phyloP scores from a whole-genome alignment of 495 filamentous ascomycete genomes.

The Letharia lupina region DNA sequence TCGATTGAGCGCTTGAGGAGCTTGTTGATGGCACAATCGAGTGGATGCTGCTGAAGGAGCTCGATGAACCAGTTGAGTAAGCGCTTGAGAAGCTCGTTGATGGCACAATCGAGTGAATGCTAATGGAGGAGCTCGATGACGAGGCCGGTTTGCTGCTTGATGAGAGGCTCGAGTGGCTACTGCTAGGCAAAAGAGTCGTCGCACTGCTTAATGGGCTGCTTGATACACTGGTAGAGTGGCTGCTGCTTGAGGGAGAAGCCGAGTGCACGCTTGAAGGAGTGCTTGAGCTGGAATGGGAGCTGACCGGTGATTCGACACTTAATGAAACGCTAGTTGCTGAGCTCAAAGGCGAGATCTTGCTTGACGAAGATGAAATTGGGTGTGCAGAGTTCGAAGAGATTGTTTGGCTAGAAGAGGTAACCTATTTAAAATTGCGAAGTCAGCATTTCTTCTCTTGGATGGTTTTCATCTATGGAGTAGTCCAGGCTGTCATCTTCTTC shows the following conservation, averaged over 20 bases:
- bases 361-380: neutral
- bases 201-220: neutral
- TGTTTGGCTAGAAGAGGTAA: neutral
- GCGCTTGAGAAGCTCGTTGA: too few species aligned
- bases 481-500: neutral
- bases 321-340: neutral
- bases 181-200: neutral
- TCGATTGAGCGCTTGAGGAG: too few species aligned
- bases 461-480: neutral
- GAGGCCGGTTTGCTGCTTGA: neutral
- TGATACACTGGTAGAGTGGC: neutral
- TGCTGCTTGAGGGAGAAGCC: neutral
- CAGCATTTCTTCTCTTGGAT: neutral
- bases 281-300: neutral
- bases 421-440: neutral
- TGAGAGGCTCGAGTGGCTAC: too few species aligned
- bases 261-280: neutral
- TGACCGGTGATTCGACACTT: neutral
- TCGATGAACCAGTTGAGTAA: too few species aligned
- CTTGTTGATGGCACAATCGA: too few species aligned
- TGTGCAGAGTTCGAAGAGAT: neutral
- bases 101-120: too few species aligned
- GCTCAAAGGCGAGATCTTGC: neutral
- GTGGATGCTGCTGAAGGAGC: too few species aligned
- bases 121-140: too few species aligned